Conservation (phyloP, 805 yeast genomes). For the Wickerhamiella dianesei region DNA sequence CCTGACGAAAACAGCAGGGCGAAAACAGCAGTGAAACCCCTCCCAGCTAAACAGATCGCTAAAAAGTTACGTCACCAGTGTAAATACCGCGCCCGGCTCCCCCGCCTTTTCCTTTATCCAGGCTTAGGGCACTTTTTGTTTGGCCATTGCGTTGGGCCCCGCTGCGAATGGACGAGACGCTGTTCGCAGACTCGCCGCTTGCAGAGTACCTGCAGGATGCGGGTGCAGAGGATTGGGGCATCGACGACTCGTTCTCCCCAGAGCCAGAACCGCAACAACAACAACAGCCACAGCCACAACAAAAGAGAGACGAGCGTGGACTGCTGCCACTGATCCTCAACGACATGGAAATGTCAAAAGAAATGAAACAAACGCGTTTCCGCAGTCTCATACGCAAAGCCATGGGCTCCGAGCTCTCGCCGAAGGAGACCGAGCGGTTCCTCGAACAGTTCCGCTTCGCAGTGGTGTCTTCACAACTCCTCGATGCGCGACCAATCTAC, state of each 20-base stretch:
- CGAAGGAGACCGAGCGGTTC: slow-evolving; percentile 26
- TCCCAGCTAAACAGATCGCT: neutral
- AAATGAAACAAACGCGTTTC: slow-evolving; percentile 17
- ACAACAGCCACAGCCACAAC: slow-evolving; percentile 1
- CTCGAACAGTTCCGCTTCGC: slow-evolving; percentile 40
- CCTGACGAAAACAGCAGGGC: neutral
- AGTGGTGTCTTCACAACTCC: slow-evolving; percentile 35
- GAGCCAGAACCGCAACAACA: slow-evolving; percentile 2
- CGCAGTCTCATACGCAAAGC: slow-evolving; percentile 18
- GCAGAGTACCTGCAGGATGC: slow-evolving; percentile 20
- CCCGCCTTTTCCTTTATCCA: neutral
- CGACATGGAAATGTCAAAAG: slow-evolving; percentile 1
- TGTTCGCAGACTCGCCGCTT: slow-evolving; percentile 23
- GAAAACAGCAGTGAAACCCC: neutral
- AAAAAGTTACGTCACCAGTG: neutral
- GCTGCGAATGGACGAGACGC: slow-evolving; percentile 13
- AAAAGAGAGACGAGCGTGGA: slow-evolving; percentile 1
- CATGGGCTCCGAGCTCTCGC: slow-evolving; percentile 17
- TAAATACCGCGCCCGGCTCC: neutral
- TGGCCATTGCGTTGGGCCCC: no score
- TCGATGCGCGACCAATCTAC: slow-evolving; percentile 29
- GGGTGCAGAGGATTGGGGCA: slow-evolving; percentile 26
- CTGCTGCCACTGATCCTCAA: slow-evolving; percentile 10
- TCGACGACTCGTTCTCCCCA: slow-evolving; percentile 14
- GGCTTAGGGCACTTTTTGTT: neutral